Conservation (phyloP, 352 stramenopile species). For the Lagenidium sp. region DNA sequence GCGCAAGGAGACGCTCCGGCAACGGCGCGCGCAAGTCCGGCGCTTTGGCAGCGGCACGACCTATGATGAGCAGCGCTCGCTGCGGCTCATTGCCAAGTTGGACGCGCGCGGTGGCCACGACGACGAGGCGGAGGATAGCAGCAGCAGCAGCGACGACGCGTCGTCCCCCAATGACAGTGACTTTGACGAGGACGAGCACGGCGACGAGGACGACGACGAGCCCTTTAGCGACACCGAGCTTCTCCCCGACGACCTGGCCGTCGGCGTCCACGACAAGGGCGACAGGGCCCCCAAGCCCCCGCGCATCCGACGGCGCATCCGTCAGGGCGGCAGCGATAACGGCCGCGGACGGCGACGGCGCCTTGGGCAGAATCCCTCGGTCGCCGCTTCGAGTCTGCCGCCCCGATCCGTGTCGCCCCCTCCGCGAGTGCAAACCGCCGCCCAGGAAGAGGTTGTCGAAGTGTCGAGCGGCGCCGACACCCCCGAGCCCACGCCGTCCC, state of each 20-base stretch:
- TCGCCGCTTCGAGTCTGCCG: too few species aligned
- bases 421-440: too few species aligned
- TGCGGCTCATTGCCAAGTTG: constrained; percentile 23
- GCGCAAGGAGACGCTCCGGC: constrained; percentile 39
- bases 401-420: too few species aligned
- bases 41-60: constrained; percentile 26
- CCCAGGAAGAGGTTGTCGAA: too few species aligned
- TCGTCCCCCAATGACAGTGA: constrained; percentile 8
- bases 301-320: not conserved
- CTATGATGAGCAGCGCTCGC: constrained; percentile 28
- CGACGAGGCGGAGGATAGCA: too few species aligned
- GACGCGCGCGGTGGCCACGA: constrained; percentile 28
- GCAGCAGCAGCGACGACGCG: constrained; percentile 13
- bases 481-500: too few species aligned
- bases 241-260: constrained; percentile 2
- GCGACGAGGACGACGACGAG: constrained; percentile 6
- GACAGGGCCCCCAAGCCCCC: too few species aligned
- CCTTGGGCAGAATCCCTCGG: not conserved
- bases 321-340: not conserved
- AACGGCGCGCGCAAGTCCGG: constrained; percentile 21
- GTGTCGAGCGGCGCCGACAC: too few species aligned
- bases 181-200: constrained; percentile 4
- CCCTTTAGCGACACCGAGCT: constrained; percentile 9
- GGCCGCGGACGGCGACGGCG: constrained; percentile 1
- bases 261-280: constrained; percentile 1